Evolutionary conservation across 768 basidiomycete species (phyloP), one percentile per base, ranked within the genome.

Genomic region (Panus rudis): DNA sequence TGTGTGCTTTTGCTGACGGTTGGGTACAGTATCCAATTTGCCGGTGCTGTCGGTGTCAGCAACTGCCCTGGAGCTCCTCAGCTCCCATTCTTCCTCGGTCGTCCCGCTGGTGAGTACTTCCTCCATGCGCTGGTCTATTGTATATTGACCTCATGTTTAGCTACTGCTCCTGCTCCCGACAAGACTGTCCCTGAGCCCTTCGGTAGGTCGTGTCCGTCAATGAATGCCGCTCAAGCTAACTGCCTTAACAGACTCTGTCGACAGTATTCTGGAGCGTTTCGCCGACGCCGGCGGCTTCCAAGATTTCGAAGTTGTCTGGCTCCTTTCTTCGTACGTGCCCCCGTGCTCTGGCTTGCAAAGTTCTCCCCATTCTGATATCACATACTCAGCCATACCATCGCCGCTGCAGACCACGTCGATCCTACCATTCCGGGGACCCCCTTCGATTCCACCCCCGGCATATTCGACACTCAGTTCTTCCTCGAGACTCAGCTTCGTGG

Each of bases 31-130:
- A 57, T 61, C 27, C 54, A 57, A 38, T 59, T 61, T 39, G 59
- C 58, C 22, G 54, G 51, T 28, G 56, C 58, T 3, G 54, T 60
- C 14, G 58, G 40, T 5, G 17, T 57, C 25, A 47, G 44, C 23
- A 59, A 59, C 50, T 61, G 59, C 40, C 51, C 59, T 14, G 59
- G 59, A 40, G 59, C 57, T 24, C 59, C 59, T 17, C 48, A 38
- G 17, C 50, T 61, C 30, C 37, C 47, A 10, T 57, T 55, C 42
- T 52, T 59, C 25, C 38, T 45, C 32, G 52, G 52, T 28, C 33
- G 33, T 20, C 33, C 33, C 6, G 8, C 33, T 20, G n/a, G 33
- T 35, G 16, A 7, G 33, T n/a, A n/a, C n/a, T n/a, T n/a, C n/a
- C n/a, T n/a, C n/a, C n/a, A n/a, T n/a, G n/a, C n/a, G n/a, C n/a